Percentiles rank a stretch among this genome's conserved stretches.
These are phyloP conservation scores for Debaryomyces hansenii DNA, from an alignment of 805 yeast species.

Conservation along the genomic window DNA sequence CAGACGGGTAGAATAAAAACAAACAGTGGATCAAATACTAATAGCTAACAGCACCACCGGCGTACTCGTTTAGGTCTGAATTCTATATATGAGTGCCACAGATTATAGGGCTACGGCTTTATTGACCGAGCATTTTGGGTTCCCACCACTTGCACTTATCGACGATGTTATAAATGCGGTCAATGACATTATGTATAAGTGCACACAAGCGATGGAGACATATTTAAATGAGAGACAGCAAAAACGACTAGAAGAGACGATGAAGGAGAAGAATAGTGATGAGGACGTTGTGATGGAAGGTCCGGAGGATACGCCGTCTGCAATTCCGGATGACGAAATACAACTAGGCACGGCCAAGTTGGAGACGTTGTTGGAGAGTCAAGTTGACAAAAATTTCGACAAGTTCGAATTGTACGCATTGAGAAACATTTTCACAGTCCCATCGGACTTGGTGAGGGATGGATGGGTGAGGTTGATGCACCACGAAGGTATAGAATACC, in stretches of 20 bases:
- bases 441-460: slow-evolving; percentile 57
- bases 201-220: slow-evolving; percentile 75
- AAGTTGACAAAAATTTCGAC: slow-evolving; percentile 81
- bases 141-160: slow-evolving; percentile 75
- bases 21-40: too few relatives aligned
- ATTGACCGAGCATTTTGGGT: slow-evolving; percentile 84
- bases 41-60: too few relatives aligned
- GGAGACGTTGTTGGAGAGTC: slow-evolving; percentile 71
- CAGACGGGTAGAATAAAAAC: too few relatives aligned
- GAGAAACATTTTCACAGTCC: slow-evolving; percentile 73
- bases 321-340: slow-evolving; percentile 50
- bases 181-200: slow-evolving; percentile 77
- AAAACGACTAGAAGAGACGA: slow-evolving; percentile 14
- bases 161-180: slow-evolving; percentile 90
- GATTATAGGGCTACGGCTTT: slow-evolving; percentile 40
- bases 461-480: slow-evolving; percentile 72
- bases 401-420: slow-evolving; percentile 79
- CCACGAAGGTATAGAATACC: slow-evolving; percentile 53
- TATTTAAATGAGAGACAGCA: slow-evolving; percentile 47
- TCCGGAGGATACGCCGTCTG: neutral
- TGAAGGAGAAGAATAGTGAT: slow-evolving; percentile 11
- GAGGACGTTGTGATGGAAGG: slow-evolving; percentile 17
- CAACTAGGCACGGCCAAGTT: slow-evolving; percentile 77
- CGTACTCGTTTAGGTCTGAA: too few relatives aligned
- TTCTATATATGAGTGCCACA: slow-evolving; percentile 5